Percentiles rank a stretch among this genome's conserved stretches.
These are phyloP conservation scores for Clavariopsis aquatica DNA, from an alignment of 495 filamentous ascomycete species.

Conservation along the genomic window DNA sequence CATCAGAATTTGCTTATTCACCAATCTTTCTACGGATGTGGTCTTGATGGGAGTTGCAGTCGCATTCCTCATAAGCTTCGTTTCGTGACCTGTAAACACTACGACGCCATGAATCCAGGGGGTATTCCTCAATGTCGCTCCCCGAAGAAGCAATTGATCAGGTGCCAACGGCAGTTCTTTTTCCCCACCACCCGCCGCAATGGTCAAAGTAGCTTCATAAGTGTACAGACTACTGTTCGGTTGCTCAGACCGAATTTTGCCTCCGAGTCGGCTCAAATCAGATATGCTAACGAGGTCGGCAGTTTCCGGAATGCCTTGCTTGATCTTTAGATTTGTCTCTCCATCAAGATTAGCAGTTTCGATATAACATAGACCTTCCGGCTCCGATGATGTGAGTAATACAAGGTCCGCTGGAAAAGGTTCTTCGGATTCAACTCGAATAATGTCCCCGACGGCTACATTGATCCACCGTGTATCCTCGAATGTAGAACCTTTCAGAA, in stretches of 20 bases:
- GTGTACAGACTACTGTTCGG: slow-evolving; percentile 99
- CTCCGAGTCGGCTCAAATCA: slow-evolving; percentile 83
- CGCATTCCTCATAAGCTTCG: slow-evolving; percentile 98
- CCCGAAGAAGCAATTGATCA: slow-evolving; percentile 84
- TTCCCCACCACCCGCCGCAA: slow-evolving; percentile 90
- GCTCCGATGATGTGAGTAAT: slow-evolving; percentile 89
- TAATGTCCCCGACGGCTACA: slow-evolving; percentile 89
- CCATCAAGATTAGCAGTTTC: slow-evolving; percentile 98
- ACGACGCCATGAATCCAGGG: slow-evolving; percentile 97
- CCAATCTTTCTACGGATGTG: slow-evolving; percentile 87
- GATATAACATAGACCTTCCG: slow-evolving; percentile 97
- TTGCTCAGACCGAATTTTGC: slow-evolving; percentile 88
- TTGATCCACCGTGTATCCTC: slow-evolving; percentile 89
- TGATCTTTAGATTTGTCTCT: slow-evolving; percentile 98
- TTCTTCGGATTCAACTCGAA: slow-evolving; percentile 92
- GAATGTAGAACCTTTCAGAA: slow-evolving; percentile 83
- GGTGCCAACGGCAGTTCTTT: slow-evolving; percentile 84
- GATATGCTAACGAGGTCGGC: slow-evolving; percentile 79
- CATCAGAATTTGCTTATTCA: slow-evolving; percentile 91
- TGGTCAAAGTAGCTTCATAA: slow-evolving; percentile 93
- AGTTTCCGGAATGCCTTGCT: slow-evolving; percentile 96
- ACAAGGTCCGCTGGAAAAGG: slow-evolving; percentile 95
- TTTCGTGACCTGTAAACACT: slow-evolving; percentile 98
- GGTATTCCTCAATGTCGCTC: slow-evolving; percentile 92
- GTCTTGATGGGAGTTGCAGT: slow-evolving; percentile 97